Conservation (phyloP, 306 rosid species). For the Pueraria montana region DNA sequence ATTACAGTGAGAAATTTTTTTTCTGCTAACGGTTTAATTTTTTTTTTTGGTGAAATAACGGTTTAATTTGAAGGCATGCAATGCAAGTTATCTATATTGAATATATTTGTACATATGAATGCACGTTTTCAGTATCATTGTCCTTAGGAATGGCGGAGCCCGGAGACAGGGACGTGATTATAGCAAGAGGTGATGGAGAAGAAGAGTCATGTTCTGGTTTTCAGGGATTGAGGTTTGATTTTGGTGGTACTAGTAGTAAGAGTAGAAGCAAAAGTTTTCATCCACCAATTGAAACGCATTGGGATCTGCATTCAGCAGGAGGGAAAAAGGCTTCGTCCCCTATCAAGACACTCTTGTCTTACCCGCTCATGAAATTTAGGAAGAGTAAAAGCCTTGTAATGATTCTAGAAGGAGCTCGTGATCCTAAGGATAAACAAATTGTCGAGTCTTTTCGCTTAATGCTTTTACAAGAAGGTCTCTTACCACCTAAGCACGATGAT, state of each 20-base stretch:
- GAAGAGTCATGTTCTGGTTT: conserved; percentile 43
- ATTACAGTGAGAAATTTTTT: neutral
- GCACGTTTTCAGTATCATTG: conserved; percentile 23
- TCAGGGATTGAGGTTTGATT: conserved; percentile 7
- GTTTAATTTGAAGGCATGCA: conserved; percentile 3
- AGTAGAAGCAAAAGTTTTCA: conserved; percentile 57
- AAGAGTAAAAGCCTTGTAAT: conserved; percentile 60
- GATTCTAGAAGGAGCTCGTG: conserved; percentile 71
- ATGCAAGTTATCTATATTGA: neutral
- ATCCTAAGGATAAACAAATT: conserved; percentile 67
- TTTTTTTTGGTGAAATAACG: no score
- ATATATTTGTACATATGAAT: conserved; percentile 13
- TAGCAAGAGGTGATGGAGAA: conserved; percentile 51
- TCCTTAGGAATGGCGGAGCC: conserved; percentile 45
- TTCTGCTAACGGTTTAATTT: neutral
- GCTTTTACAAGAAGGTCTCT: conserved; percentile 65
- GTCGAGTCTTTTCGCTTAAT: conserved; percentile 70
- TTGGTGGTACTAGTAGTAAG: conserved; percentile 23
- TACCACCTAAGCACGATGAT: conserved; percentile 72
- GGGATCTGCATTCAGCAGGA: conserved; percentile 57
- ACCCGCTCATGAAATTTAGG: conserved; percentile 57
- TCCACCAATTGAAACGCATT: conserved; percentile 78
- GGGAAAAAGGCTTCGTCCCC: conserved; percentile 37
- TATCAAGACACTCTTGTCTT: conserved; percentile 58
- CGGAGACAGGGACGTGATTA: conserved; percentile 37